A percentile compares a stretch with the other conserved stretches of the same genome.
These are phyloP conservation scores for Epichloe sibirici DNA, from an alignment of 2,329 filamentous ascomycete genomes.

Conservation along the genomic window DNA sequence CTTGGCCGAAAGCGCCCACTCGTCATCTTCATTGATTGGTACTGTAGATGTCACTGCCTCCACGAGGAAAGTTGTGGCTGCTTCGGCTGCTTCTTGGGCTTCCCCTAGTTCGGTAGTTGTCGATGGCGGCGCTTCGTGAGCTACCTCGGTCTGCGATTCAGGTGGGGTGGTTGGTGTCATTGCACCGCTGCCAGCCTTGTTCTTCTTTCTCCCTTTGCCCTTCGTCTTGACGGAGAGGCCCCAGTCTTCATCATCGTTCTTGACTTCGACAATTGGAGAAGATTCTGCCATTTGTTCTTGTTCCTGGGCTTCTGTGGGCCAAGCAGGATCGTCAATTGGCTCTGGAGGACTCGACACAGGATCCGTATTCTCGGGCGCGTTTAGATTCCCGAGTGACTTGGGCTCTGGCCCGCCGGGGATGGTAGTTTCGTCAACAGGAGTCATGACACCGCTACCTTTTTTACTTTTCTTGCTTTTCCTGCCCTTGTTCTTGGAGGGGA, in stretches of 20 bases:
- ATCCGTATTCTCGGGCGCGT: neutral
- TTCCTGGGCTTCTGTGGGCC: neutral
- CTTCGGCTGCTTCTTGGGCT: neutral
- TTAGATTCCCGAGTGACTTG: neutral
- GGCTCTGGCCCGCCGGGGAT: neutral
- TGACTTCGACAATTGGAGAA: slow-evolving; percentile 5
- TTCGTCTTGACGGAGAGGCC: slow-evolving; percentile 30
- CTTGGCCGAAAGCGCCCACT: slow-evolving; percentile 9
- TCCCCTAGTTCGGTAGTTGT: neutral
- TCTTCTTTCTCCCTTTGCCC: slow-evolving; percentile 26
- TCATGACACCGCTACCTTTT: neutral
- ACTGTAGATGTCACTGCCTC: neutral
- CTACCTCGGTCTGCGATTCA: neutral
- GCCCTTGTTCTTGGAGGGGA: neutral
- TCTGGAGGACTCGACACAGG: neutral
- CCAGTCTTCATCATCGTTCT: slow-evolving; percentile 11
- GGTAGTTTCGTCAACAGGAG: neutral
- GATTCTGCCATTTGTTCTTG: neutral
- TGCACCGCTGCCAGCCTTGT: slow-evolving; percentile 5
- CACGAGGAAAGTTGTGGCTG: neutral
- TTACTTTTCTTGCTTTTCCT: slow-evolving; percentile 6
- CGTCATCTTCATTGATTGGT: slow-evolving; percentile 7
- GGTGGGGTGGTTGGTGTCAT: slow-evolving; percentile 2
- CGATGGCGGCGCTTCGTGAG: neutral
- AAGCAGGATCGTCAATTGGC: neutral